Conservation (phyloP, 1,284 basidiomycete genomes). For the Ceraceosorus guamensis region DNA sequence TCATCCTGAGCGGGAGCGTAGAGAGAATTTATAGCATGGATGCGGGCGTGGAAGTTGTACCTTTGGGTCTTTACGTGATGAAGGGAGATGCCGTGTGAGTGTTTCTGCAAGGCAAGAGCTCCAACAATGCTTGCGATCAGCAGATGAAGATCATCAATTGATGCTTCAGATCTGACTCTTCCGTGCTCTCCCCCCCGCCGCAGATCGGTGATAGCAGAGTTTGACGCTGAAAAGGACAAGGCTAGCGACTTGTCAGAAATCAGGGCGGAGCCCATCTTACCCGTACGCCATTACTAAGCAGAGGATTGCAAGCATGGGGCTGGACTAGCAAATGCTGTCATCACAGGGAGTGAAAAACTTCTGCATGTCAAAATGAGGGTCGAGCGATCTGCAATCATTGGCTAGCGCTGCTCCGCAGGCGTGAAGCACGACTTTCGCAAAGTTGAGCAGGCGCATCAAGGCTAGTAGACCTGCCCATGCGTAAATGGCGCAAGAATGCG, state of each 20-base stretch:
- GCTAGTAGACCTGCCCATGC: no score
- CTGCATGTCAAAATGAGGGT: no score
- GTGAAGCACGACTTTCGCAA: no score
- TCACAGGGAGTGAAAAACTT: no score
- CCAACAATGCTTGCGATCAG: neutral
- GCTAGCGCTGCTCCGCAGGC: no score
- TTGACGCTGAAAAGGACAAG: slow-evolving; percentile 77
- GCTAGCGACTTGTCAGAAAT: slow-evolving; percentile 70
- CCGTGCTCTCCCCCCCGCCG: neutral
- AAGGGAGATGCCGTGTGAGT: slow-evolving; percentile 93
- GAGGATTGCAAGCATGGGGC: no score
- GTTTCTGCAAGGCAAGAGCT: neutral
- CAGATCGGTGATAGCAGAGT: slow-evolving; percentile 80
- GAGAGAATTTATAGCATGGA: slow-evolving; percentile 54
- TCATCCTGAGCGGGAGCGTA: slow-evolving; percentile 36
- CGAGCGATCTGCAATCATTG: no score
- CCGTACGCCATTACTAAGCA: slow-evolving; percentile 25
- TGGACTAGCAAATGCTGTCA: no score
- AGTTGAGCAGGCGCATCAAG: no score
- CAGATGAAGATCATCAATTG: neutral
- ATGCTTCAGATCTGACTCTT: neutral
- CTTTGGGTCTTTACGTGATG: slow-evolving; percentile 90
- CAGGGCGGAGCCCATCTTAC: slow-evolving; percentile 74
- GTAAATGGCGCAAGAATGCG: no score
- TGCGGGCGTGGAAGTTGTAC: slow-evolving; percentile 85